Evolutionary conservation across 2,329 filamentous ascomycete genomes (phyloP), one percentile per base, ranked within the genome.

Genomic region (Onygena corvina): DNA sequence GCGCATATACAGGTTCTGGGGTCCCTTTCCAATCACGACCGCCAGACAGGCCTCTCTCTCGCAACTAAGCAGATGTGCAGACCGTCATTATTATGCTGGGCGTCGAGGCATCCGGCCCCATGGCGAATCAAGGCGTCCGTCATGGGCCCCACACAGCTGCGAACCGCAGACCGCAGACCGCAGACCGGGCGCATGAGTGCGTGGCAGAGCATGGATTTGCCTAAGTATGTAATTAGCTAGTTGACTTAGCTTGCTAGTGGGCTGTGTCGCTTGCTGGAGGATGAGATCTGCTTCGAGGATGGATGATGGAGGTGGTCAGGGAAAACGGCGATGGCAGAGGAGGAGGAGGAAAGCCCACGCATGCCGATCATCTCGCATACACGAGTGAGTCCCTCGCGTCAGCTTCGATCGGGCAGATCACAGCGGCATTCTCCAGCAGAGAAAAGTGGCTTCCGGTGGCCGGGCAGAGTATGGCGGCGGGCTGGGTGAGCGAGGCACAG

Each of bases 141-240:
- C 21, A 42, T n/a, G n/a, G 21, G 18, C 38, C n/a, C 38, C n/a
- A n/a, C n/a, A n/a, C n/a, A n/a, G n/a, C n/a, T n/a, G n/a, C n/a
- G n/a, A n/a, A n/a, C n/a, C n/a, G n/a, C n/a, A n/a, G n/a, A n/a
- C n/a, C 36, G 20, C 20, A 40, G 36, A 40, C 42, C 42, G 42
- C 42, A 46, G 30, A 33, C 42, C 42, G 27, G 42, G 42, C 42
- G 42, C 42, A 21, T 40, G 23, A 42, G 27, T 20, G 38, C 38
- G 38, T 42, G 38, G 38, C 38, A 42, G 38, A 42, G 21, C 38
- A 42, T 42, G 38, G 38, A 42, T 42, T n/a, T n/a, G n/a, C n/a
- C n/a, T n/a, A n/a, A n/a, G n/a, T n/a, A n/a, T n/a, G n/a, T n/a
- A n/a, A n/a, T n/a, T n/a, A n/a, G n/a, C n/a, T n/a, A n/a, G n/a